Percentiles rank a stretch among this genome's conserved stretches.
Evolutionary conservation across 805 yeast species (phyloP).

Genomic region (Candida lessepsii): DNA sequence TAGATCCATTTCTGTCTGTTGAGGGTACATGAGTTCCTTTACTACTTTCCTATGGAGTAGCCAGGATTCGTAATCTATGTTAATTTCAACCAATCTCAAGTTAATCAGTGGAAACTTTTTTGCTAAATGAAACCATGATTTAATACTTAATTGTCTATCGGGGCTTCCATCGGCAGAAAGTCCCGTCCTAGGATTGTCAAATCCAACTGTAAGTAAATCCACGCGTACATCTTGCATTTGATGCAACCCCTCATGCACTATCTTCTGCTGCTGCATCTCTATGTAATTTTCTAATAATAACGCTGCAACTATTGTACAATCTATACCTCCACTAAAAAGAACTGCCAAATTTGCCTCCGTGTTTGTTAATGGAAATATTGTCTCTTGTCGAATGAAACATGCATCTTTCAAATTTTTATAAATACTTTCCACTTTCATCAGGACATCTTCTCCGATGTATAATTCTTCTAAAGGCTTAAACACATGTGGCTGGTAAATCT

Average conservation of each 20-base stretch:
- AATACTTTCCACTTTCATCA: constrained; percentile 8
- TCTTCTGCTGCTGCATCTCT: constrained; percentile 3
- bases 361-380: constrained; percentile 57
- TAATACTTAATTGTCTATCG: constrained; percentile 73
- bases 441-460: not conserved
- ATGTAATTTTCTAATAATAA: constrained; percentile 31
- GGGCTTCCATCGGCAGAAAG: constrained; percentile 68
- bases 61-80: constrained; percentile 73
- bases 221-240: constrained; percentile 36
- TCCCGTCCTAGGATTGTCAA: constrained; percentile 81
- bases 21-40: constrained; percentile 71
- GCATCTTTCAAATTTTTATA: constrained; percentile 23
- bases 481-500: not conserved
- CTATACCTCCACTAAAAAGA: constrained; percentile 92
- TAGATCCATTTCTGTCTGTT: constrained; percentile 89
- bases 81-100: constrained; percentile 62
- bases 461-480: not conserved
- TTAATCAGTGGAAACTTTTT: constrained; percentile 34
- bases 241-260: no score
- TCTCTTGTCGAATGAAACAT: constrained; percentile 50
- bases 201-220: constrained; percentile 89
- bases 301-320: constrained; percentile 80
- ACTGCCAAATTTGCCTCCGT: constrained; percentile 37
- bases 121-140: constrained; percentile 56
- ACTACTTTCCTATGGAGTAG: constrained; percentile 51